Conservation (phyloP, 129 eudicot species). For the Cynara cardunculus region DNA sequence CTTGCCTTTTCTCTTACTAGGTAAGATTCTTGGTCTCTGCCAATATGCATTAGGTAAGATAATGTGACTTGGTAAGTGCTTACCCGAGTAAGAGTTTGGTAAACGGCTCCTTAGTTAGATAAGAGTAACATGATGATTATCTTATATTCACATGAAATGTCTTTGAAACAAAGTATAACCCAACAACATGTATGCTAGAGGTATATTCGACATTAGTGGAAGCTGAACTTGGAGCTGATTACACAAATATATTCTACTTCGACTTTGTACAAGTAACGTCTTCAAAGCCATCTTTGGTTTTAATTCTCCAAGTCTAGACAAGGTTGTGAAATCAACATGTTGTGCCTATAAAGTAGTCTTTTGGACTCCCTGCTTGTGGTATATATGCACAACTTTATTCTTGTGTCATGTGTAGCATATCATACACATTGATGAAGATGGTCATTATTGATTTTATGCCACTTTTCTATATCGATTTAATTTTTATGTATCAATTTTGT, state of each 20-base stretch:
- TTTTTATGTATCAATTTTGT: no score
- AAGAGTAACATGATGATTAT: background rate
- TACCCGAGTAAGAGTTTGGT: no score
- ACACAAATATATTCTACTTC: slow-evolving; percentile 31
- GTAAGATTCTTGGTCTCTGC: no score
- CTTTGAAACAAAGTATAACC: slow-evolving; percentile 33
- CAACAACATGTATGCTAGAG: slow-evolving; percentile 49
- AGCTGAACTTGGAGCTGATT: slow-evolving; percentile 38
- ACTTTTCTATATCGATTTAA: no score
- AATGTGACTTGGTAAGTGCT: no score
- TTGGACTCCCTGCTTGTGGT: background rate
- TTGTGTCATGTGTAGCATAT: background rate
- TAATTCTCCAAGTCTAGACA: background rate
- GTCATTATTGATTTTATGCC: background rate
- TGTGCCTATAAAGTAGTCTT: background rate
- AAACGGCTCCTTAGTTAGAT: no score
- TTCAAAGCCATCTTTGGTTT: background rate
- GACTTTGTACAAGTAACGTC: slow-evolving; percentile 13
- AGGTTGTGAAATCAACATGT: background rate
- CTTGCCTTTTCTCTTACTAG: no score
- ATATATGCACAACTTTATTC: background rate
- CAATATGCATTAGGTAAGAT: no score
- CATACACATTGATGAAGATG: background rate
- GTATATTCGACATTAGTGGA: slow-evolving; percentile 43
- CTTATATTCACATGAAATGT: background rate